Conservation (phyloP, 1,139 yeast genomes). For the Arxiozyma bovina region DNA sequence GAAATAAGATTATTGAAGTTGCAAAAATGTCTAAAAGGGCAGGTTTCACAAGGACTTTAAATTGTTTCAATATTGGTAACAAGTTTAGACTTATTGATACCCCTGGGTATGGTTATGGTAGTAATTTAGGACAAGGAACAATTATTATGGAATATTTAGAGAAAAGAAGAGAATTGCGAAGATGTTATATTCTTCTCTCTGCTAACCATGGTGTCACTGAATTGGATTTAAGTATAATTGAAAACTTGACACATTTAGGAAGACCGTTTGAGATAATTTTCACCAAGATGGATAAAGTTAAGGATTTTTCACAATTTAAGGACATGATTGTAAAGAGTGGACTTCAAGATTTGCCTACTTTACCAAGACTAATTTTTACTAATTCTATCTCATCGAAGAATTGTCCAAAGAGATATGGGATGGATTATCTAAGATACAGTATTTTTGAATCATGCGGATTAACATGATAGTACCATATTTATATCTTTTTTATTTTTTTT, state of each 20-base stretch:
- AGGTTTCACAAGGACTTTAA: slow-evolving; percentile 71
- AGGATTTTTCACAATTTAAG: slow-evolving; percentile 18
- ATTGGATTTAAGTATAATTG: slow-evolving; percentile 47
- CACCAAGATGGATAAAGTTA: slow-evolving; percentile 63
- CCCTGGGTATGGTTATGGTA: slow-evolving; percentile 78
- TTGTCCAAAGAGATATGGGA: slow-evolving; percentile 33
- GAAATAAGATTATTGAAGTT: slow-evolving; percentile 31
- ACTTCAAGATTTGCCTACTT: slow-evolving; percentile 23
- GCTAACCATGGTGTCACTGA: slow-evolving; percentile 48
- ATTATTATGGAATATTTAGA: slow-evolving; percentile 54
- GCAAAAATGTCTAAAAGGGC: slow-evolving; percentile 55
- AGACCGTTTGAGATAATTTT: slow-evolving; percentile 64
- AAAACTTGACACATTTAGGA: slow-evolving; percentile 45
- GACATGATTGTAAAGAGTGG: slow-evolving; percentile 26
- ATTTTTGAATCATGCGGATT: slow-evolving; percentile 35
- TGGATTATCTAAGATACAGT: slow-evolving; percentile 33
- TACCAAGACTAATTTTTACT: slow-evolving; percentile 36
- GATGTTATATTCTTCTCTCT: slow-evolving; percentile 56
- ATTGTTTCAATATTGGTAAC: slow-evolving; percentile 60
- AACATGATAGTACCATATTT: slow-evolving; percentile 3
- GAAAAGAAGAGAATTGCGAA: slow-evolving; percentile 43
- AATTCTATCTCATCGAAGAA: slow-evolving; percentile 31
- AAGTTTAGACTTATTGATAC: slow-evolving; percentile 63
- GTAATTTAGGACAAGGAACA: slow-evolving; percentile 55
- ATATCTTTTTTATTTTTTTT: not conserved